A percentile compares a stretch with the other conserved stretches of the same genome.
Evolutionary conservation across 176 grass and related monocot species (phyloP).

Genomic region (Phoenix roebelenii): DNA sequence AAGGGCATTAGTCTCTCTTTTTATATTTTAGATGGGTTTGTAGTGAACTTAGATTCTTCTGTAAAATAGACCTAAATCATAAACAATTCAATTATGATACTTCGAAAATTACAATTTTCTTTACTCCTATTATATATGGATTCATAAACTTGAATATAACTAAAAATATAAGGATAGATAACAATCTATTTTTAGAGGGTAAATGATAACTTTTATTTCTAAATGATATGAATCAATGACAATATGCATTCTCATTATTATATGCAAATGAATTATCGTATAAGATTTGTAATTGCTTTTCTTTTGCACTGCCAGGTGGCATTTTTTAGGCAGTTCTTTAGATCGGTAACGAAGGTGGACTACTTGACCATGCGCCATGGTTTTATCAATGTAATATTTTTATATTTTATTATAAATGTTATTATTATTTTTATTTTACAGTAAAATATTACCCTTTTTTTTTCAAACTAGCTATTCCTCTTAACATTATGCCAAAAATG

Average conservation of each 20-base stretch:
- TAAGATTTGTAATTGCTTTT: no score
- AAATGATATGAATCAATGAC: not conserved
- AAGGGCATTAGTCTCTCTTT: no score
- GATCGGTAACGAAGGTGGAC: constrained; percentile 71
- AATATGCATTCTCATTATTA: constrained; percentile 1
- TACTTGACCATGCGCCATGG: constrained; percentile 78
- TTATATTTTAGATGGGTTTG: no score
- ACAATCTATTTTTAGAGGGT: no score
- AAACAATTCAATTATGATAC: no score
- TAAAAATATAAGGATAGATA: no score
- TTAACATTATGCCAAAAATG: not conserved
- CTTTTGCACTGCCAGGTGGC: constrained; percentile 31
- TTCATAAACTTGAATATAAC: no score
- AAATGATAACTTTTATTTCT: no score
- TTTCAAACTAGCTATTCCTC: not conserved
- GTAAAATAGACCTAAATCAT: no score
- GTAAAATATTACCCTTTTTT: not conserved
- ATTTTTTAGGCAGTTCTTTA: constrained; percentile 87
- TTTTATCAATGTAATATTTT: constrained; percentile 60
- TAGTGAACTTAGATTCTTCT: no score
- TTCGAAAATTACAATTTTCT: no score
- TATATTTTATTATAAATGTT: not conserved
- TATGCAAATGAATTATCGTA: not conserved
- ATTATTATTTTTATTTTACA: not conserved
- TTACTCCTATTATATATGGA: no score